Percentiles rank a stretch among this genome's conserved stretches.
phyloP scores from a whole-genome alignment of 176 grass and related monocot species.

The Hyparrhenia diplandra region DNA sequence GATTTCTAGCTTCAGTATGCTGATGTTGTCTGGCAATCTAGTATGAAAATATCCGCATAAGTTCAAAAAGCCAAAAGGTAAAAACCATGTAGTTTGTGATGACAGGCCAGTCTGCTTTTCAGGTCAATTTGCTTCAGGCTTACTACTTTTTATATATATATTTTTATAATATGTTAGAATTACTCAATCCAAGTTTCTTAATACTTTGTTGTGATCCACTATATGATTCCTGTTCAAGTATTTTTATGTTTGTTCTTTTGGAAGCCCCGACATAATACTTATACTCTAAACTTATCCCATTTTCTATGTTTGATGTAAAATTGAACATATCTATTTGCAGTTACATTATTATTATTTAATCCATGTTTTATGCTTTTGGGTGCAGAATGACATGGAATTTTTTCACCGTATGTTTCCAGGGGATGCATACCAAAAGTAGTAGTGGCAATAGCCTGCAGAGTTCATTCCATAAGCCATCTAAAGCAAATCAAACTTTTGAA shows the following conservation, averaged over 20 bases:
- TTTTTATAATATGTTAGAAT: not conserved
- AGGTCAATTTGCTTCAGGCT: not conserved
- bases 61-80: not conserved
- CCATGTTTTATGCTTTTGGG: constrained; percentile 10
- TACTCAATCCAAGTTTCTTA: too few species aligned
- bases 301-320: not conserved
- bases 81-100: not conserved
- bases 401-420: constrained; percentile 38
- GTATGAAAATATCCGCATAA: not conserved
- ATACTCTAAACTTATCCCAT: not conserved
- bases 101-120: not conserved
- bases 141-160: not conserved
- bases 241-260: not conserved
- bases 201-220: not conserved
- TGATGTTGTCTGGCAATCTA: not conserved
- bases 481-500: constrained; percentile 42
- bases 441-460: constrained; percentile 25
- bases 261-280: not conserved
- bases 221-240: not conserved
- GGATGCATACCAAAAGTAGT: constrained; percentile 34
- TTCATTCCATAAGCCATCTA: constrained; percentile 53
- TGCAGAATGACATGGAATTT: constrained; percentile 58
- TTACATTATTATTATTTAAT: constrained; percentile 18
- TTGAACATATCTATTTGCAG: not conserved
- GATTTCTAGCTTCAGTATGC: not conserved